Base-by-base conservation (phyloP, 768 basidiomycete species). In the Galerina marginata region DNA sequence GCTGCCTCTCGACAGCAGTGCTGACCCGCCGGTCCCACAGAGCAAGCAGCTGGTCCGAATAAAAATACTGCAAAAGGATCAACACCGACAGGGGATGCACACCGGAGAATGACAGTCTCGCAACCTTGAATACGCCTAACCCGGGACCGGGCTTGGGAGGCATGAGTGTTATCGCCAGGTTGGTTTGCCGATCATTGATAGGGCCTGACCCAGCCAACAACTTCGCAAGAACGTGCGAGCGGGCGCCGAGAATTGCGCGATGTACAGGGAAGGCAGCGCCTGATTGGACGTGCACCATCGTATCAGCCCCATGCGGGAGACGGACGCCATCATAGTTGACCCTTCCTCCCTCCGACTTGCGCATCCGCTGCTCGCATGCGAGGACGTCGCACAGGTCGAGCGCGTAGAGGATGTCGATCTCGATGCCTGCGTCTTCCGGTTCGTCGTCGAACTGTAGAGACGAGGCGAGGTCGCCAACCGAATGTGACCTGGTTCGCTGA, bases 1-100 rank as follows among this genome's bases (percentile, higher is more conserved):
- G 75, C 20, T 79, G 74, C 4, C 66, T 69, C 26, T 79, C 77
- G 2, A 90, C 72, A 1, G 75, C 80, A 10, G 92, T 79, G 15
- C 90, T 78, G 15, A 98, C 80, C 14, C 94, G 85, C 11, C 81
- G 79, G 70, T 99, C 95, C 93, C 95, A 96, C 12, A 95, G 72
- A 0, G 93, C 87, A 10, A 93, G 77, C 1, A 96, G 73, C 42
- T 88, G 83, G 71, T 99, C 96, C 1, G 91, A 83, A 73, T 98
- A 98, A n/a, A 98, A 73, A 68, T 95, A 98, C 23, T 87, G 82
- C 16, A 97, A 72, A 16, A 98, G 77, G 20, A 96, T 81, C 14
- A 97, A 82, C 14, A 90, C 73, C 0, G 93, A 77, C 6, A 96
- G 75, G 0, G 89, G 81, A 46, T 87, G 83, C 61, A 85, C 86